phyloP scores from a whole-genome alignment of 306 rosid genomes.

The Prunus davidiana region DNA sequence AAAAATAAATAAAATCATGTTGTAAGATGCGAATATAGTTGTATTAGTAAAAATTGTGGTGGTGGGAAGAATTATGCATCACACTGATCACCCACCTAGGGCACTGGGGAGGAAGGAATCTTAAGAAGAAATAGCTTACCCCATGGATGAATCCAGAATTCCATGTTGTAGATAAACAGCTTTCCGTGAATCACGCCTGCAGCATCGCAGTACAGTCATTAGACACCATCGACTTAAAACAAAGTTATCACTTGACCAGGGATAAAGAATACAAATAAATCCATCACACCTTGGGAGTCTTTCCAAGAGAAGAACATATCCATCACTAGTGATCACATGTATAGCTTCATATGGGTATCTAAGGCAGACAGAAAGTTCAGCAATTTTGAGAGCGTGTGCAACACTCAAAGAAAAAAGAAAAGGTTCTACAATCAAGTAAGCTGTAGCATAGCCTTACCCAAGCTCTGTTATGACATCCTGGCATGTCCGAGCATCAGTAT shows the following conservation, averaged over 20 bases:
- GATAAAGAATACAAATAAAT: not conserved
- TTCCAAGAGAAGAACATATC: conserved; percentile 91
- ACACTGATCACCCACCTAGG: not conserved
- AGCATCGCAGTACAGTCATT: conserved; percentile 31
- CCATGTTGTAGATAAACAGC: conserved; percentile 96
- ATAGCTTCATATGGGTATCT: conserved; percentile 96
- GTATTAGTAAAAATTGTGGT: not conserved
- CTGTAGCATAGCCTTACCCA: conserved; percentile 50
- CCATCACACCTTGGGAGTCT: conserved; percentile 78
- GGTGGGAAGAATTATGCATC: not conserved
- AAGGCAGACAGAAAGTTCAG: conserved; percentile 18
- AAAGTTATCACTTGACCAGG: not conserved
- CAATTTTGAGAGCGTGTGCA: conserved; percentile 14
- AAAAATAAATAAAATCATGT: not conserved
- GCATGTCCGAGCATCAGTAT: conserved; percentile 92
- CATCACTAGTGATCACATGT: conserved; percentile 78
- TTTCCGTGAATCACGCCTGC: conserved; percentile 85
- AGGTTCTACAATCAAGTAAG: conserved; percentile 13
- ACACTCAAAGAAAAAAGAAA: not conserved
- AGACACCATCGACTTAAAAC: not conserved
- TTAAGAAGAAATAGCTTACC: conserved; percentile 48
- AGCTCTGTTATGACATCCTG: conserved; percentile 94
- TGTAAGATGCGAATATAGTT: not conserved
- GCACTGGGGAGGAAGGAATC: not conserved
- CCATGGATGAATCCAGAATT: conserved; percentile 88